Base-by-base conservation (phyloP, 352 stramenopile species). In the Thalassiosira sp. region DNA sequence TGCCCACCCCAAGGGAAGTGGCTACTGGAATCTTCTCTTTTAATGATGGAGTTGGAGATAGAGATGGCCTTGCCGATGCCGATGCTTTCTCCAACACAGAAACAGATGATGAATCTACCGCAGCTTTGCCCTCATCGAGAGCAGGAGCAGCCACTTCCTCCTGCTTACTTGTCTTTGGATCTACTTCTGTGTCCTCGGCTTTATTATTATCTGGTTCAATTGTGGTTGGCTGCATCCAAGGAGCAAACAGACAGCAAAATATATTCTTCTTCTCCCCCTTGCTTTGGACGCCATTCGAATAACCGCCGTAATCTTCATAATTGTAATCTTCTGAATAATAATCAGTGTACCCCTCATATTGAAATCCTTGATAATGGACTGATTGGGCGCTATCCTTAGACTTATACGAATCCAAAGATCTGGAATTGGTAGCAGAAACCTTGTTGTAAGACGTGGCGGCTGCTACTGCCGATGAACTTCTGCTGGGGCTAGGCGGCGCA, bases 331-430 rank as follows among this genome's bases (percentile, higher is more conserved):
- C 71, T 22, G 63, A 37, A 35, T 81, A 81, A 46, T 81, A 80
- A 53, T 81, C 76, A 13, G 49, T 54, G 33, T 81, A 81, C n/a
- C 65, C 76, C 46, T 80, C 76, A 37, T 84, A 84, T 11, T 81
- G 58, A 46, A 84, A 81, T 27, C 63, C 52, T 24, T 70, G 58
- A 57, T 79, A 79, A 40, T 48, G 40, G 7, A 16, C 6, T 25
- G 43, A 3, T 27, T 24, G 3, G 3, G 11, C 43, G 5, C 3
- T 27, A 52, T 15, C 5, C 3, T 52, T 1, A 1, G 43, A 3
- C 15, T 53, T 8, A 22, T 25, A 45, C 22, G 31, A 40, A n/a
- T n/a, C 43, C 13, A 56, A 28, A 25, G 60, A 60, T 49, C 60
- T 24, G 8, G 60, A 59, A 27, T 70, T 70, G 7, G 60, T 70